Evolutionary conservation across 1,284 basidiomycete genomes (phyloP), one percentile per base, ranked within the genome.

Genomic region (Puccinia horiana): DNA sequence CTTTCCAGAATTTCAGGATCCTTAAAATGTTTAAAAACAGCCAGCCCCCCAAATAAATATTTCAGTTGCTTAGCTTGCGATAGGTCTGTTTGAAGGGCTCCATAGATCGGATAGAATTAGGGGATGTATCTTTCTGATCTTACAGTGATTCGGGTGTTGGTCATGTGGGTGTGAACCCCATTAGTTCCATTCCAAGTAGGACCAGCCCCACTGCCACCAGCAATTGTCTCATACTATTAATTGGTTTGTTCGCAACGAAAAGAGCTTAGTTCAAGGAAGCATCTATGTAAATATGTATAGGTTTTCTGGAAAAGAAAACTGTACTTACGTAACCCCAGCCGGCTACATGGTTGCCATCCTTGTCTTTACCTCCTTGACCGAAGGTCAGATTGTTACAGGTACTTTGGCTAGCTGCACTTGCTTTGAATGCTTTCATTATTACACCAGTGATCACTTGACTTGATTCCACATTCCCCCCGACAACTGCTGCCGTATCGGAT

Each of bases 371-470:
- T 32, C 94, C 94, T 0, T 91, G 89, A 16, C 94, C 94, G 85
- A 98, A 98, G 0, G 96, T 98, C 67, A 98, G 88, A 86, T 95
- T 96, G 86, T 94, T 95, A 85, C 88, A 89, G 69, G 94, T 94
- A 6, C 96, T 96, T 87, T 98, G 96, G 85, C 93, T 94, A 0
- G 95, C 96, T 14, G 96, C 94, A 76, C 92, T 93, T 0, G 94
- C 95, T 83, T 93, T 90, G 89, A 99, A 98, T 0, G 96, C 96
- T 85, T 93, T 93, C 79, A 98, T 89, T 16, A 98, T 94, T 0
- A 98, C 94, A 85, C 98, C 96, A 0, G 96, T 95, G 74, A 98
- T 94, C 16, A 96, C 90, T 87, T 98, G 96, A 26, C 92, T 93
- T 1, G 95, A 96, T 82, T 96, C 89, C 20, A 96, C 94, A 85